Evolutionary conservation across 352 stramenopile species (phyloP).

Genomic region (Blastocystis sp.): DNA sequence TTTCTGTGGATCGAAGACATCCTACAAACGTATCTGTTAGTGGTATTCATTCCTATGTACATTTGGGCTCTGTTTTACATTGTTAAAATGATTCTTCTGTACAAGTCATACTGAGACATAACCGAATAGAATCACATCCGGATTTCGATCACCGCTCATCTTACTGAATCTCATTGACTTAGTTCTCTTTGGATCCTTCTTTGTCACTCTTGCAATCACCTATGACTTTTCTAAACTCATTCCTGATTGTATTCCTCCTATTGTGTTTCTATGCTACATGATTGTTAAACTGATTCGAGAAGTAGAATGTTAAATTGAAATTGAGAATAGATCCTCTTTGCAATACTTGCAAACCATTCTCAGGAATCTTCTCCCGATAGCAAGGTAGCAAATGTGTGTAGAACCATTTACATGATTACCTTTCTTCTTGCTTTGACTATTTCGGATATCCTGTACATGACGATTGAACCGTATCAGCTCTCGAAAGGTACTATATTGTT

Average conservation of each 20-base stretch:
- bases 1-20: constrained; percentile 21
- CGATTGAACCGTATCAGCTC: background rate
- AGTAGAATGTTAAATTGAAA: no score
- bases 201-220: background rate
- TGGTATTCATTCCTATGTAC: background rate
- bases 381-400: no score
- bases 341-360: no score
- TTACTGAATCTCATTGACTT: background rate
- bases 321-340: no score
- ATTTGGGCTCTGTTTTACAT: constrained; percentile 10
- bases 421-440: background rate
- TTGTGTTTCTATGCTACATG: background rate
- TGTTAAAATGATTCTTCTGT: background rate
- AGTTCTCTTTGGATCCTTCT: background rate
- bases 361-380: no score
- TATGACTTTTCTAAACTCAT: constrained; percentile 1
- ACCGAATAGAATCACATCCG: background rate
- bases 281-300: background rate
- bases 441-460: background rate
- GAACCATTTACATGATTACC: no score
- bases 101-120: background rate
- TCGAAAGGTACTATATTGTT: background rate
- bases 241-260: background rate
- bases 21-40: background rate
- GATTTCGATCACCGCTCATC: background rate